These are phyloP conservation scores for Eutypa lata DNA, from an alignment of 2,329 filamentous ascomycete species.

Conservation along the genomic window DNA sequence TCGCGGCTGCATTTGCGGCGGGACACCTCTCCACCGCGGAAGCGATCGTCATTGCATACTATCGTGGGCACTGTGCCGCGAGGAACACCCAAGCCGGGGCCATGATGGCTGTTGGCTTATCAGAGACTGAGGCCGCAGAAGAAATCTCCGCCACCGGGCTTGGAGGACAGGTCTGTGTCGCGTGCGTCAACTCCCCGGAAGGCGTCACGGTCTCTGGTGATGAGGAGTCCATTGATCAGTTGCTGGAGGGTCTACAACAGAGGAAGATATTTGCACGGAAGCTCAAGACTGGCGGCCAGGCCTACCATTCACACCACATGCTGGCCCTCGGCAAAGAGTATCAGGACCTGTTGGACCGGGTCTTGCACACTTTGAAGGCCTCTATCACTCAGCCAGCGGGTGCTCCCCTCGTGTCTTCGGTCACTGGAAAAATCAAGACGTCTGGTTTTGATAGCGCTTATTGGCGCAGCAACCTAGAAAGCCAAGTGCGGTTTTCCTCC, in stretches of 20 bases:
- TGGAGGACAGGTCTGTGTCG: not conserved
- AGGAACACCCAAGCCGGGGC: not conserved
- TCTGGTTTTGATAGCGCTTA: not conserved
- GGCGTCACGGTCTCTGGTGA: not conserved
- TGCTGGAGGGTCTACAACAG: not conserved
- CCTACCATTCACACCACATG: slow-evolving; percentile 5
- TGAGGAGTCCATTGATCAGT: not conserved
- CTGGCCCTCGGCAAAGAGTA: not conserved
- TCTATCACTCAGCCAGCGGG: not conserved
- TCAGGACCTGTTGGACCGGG: not conserved
- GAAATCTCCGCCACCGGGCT: not conserved
- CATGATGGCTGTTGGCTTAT: not conserved
- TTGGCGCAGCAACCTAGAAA: slow-evolving; percentile 3
- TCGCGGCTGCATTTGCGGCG: not conserved
- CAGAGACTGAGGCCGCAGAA: not conserved
- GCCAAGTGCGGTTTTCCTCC: not conserved
- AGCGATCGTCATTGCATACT: not conserved
- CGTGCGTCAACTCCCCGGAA: not conserved
- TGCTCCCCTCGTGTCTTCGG: slow-evolving; percentile 2
- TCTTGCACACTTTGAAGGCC: not conserved
- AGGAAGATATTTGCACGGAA: not conserved
- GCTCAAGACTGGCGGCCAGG: not conserved
- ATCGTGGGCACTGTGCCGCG: not conserved
- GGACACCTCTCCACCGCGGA: not conserved
- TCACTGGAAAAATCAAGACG: not conserved